Percentiles rank a stretch among this genome's conserved stretches.
Evolutionary conservation across 2,329 filamentous ascomycete species (phyloP).

Genomic region (Aspergillus sclerotialis): DNA sequence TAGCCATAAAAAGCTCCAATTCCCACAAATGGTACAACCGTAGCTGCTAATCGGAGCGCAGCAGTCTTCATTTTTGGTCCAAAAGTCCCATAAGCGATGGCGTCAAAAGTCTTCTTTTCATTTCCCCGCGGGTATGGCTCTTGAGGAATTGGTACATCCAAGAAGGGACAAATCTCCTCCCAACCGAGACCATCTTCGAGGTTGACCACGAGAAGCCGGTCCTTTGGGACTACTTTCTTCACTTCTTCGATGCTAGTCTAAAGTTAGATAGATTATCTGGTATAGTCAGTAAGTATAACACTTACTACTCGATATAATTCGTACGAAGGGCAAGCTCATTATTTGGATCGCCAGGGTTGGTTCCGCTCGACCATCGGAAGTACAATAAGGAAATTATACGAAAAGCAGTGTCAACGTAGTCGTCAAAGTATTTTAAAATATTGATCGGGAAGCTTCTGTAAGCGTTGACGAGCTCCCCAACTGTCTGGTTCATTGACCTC

Average conservation of each 20-base stretch:
- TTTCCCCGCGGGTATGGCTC: slow-evolving; percentile 14
- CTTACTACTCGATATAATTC: slow-evolving; percentile 17
- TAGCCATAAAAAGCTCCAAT: not conserved
- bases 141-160: slow-evolving; percentile 12
- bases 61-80: slow-evolving; percentile 8
- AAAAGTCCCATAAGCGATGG: slow-evolving; percentile 7
- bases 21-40: slow-evolving; percentile 8
- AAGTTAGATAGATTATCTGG: not conserved
- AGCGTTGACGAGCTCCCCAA: slow-evolving; percentile 3
- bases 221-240: slow-evolving; percentile 13
- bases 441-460: slow-evolving; percentile 10
- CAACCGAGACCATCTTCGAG: slow-evolving; percentile 17
- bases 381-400: too few species aligned
- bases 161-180: slow-evolving; percentile 18
- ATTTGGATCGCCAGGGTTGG: too few species aligned
- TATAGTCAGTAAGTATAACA: not conserved
- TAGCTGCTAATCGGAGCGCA: slow-evolving; percentile 6
- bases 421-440: slow-evolving; percentile 15
- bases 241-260: slow-evolving; percentile 11
- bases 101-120: slow-evolving; percentile 14
- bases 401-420: too few species aligned
- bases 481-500: slow-evolving; percentile 14
- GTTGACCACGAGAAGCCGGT: slow-evolving; percentile 11
- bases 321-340: slow-evolving; percentile 9
- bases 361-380: too few species aligned